Conservation (phyloP, 768 basidiomycete species). For the Tephrocybe sp. region DNA sequence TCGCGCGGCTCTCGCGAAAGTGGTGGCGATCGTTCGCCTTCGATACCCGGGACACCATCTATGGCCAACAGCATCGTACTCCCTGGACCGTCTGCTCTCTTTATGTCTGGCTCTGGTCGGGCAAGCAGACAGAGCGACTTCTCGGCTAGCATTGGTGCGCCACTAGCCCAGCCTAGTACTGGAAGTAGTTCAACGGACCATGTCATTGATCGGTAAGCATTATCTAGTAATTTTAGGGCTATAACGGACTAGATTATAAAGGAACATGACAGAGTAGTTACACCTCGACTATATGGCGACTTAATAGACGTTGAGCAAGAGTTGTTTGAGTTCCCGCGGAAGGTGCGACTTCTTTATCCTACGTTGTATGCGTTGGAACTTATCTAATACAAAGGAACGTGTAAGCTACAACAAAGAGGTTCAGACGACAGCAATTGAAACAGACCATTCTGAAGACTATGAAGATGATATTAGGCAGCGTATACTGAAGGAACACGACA, state of each 20-base stretch:
- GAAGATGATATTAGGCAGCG: constrained; percentile 80
- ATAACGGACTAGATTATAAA: neutral
- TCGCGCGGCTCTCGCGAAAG: constrained; percentile 50
- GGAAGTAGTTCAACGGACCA: constrained; percentile 67
- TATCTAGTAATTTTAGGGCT: neutral
- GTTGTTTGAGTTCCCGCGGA: constrained; percentile 85
- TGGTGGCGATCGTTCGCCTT: constrained; percentile 67
- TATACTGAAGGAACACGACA: constrained; percentile 64
- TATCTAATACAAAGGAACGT: constrained; percentile 51
- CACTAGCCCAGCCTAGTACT: constrained; percentile 45
- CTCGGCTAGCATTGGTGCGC: constrained; percentile 45
- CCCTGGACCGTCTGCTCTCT: constrained; percentile 32
- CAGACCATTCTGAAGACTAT: constrained; percentile 45
- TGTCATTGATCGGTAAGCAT: constrained; percentile 65
- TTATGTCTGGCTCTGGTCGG: constrained; percentile 55
- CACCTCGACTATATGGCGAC: constrained; percentile 68
- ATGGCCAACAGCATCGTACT: constrained; percentile 37
- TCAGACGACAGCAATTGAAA: constrained; percentile 70
- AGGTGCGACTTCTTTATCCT: constrained; percentile 43
- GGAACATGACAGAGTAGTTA: constrained; percentile 47
- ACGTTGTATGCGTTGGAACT: neutral
- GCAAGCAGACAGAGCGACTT: constrained; percentile 72
- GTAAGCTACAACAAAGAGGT: constrained; percentile 85
- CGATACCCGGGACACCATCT: constrained; percentile 71
- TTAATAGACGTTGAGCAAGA: constrained; percentile 90